Percentiles rank a stretch among this genome's conserved stretches.
Conservation (phyloP, 2,329 filamentous ascomycete species). For the Huntiella savannae region DNA sequence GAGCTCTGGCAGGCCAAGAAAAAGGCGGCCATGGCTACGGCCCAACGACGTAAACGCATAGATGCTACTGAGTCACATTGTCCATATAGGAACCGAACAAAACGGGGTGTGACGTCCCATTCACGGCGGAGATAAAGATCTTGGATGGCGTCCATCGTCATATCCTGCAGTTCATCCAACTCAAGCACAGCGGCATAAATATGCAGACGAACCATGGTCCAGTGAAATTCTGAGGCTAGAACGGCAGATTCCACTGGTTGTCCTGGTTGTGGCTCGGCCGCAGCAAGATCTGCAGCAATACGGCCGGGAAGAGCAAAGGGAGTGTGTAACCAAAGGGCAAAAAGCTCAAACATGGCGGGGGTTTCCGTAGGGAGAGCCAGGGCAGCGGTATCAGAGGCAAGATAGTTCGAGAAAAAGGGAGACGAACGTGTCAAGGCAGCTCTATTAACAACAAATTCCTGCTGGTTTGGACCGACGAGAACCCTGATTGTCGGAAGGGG, state of each 20-base stretch:
- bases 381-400: constrained; percentile 21
- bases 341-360: constrained; percentile 32
- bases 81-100: constrained; percentile 34
- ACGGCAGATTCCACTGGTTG: constrained; percentile 14
- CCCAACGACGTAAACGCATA: constrained; percentile 37
- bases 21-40: constrained; percentile 42
- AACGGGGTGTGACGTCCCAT: constrained; percentile 35
- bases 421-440: constrained; percentile 28
- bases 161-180: constrained; percentile 32
- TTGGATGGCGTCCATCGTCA: constrained; percentile 38
- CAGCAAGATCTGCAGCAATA: constrained; percentile 23
- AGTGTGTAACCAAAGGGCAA: constrained; percentile 28
- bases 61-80: constrained; percentile 30
- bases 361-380: constrained; percentile 28
- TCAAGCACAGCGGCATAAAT: constrained; percentile 35
- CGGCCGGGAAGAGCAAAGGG: constrained; percentile 20
- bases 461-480: constrained; percentile 24
- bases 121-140: constrained; percentile 38
- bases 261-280: constrained; percentile 13
- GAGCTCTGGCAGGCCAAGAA: constrained; percentile 20
- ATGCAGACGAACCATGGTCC: constrained; percentile 36
- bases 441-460: constrained; percentile 24
- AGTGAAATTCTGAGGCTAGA: constrained; percentile 27
- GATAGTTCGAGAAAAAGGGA: constrained; percentile 28
- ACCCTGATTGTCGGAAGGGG: constrained; percentile 18